These are phyloP conservation scores for Solanum paucissectum DNA, from an alignment of 257 asterid genomes.

Conservation along the genomic window DNA sequence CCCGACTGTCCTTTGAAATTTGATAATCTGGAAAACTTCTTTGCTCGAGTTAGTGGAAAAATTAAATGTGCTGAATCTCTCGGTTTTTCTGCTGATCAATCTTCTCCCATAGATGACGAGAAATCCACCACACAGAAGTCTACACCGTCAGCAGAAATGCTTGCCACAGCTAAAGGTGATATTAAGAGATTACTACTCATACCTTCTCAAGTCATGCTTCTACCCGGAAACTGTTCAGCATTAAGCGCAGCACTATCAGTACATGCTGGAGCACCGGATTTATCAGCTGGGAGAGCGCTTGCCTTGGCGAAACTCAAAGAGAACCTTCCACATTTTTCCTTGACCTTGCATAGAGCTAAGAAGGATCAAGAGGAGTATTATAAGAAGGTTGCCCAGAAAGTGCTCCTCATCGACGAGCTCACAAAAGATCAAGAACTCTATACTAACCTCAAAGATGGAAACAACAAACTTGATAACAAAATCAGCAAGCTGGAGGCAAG, in stretches of 20 bases:
- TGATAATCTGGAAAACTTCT: neutral
- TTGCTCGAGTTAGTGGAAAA: neutral
- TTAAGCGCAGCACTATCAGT: neutral
- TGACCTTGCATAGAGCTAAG: neutral
- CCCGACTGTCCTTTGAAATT: neutral
- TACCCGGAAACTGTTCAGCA: neutral
- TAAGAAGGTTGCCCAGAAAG: neutral
- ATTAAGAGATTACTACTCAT: neutral
- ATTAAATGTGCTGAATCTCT: neutral
- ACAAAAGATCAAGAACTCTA: neutral
- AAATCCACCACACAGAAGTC: neutral
- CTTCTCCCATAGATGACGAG: neutral
- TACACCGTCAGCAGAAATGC: neutral
- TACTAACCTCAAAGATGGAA: neutral
- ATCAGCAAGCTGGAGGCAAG: neutral
- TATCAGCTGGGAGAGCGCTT: neutral
- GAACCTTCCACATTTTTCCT: neutral
- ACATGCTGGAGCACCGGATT: neutral
- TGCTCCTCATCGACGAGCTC: neutral
- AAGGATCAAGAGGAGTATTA: neutral
- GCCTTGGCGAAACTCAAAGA: neutral
- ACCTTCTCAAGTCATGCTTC: neutral
- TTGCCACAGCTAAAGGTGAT: neutral
- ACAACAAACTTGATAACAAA: neutral
- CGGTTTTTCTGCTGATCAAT: neutral